These are phyloP conservation scores for Eucalyptus regnans DNA, from an alignment of 345 rosid species.

Conservation along the genomic window DNA sequence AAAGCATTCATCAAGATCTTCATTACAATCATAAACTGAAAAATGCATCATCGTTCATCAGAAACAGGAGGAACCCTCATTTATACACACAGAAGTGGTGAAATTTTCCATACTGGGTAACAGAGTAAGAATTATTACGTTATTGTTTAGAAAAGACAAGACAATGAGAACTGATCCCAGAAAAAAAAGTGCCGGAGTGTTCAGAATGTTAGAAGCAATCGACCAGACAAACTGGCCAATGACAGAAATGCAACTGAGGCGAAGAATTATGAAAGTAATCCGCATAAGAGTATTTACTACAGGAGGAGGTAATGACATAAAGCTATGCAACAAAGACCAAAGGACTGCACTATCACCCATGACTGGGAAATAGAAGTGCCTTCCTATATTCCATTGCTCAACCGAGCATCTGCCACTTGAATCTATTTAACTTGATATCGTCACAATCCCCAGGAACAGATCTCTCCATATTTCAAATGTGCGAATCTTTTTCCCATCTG, in stretches of 20 bases:
- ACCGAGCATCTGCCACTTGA: neutral
- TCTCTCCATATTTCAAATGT: neutral
- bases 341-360: neutral
- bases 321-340: neutral
- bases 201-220: neutral
- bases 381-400: neutral
- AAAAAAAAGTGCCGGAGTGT: neutral
- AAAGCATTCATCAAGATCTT: neutral
- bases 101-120: neutral
- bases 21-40: neutral
- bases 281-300: neutral
- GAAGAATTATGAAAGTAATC: neutral
- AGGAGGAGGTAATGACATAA: neutral
- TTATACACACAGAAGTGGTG: neutral
- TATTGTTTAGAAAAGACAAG: neutral
- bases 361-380: neutral
- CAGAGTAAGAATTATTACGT: neutral
- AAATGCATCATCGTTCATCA: neutral
- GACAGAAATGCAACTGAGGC: neutral
- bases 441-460: neutral
- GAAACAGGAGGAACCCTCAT: neutral
- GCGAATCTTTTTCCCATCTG: neutral
- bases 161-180: neutral
- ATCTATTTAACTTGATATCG: neutral
- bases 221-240: neutral